Evolutionary conservation across 2,329 filamentous ascomycete species (phyloP), one percentile per base, ranked within the genome.

Genomic region (Grosmannia serpens): DNA sequence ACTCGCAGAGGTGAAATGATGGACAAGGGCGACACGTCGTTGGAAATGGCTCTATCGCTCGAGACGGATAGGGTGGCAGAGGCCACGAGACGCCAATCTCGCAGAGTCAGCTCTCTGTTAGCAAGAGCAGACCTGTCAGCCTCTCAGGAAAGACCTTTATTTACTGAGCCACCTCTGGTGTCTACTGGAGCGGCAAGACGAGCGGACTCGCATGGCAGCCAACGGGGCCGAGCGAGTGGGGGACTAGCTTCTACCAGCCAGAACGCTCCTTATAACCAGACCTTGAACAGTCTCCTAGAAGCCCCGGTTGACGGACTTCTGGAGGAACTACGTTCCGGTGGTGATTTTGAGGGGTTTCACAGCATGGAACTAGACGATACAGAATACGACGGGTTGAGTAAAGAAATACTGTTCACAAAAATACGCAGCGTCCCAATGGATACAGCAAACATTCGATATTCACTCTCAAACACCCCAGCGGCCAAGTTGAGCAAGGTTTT

Each of bases 21-120:
- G 2, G 71, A 81, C 33, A 79, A 77, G 58, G 44, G 24, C 4
- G 55, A 60, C 4, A 38, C 11, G 8, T 73, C 78, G 0, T 68
- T 83, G 49, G 85, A 88, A 62, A 75, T 89, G 50, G 86, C 85
- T 3, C 80, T 86, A 3, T 83, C 86, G 1, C 72, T 92, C n/a
- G 87, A 88, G 58, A 81, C 87, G 49, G 87, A 90, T 59, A 79
- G 79, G 58, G 76, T 74, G 13, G 68, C 70, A n/a, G 75, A 77
- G 20, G 75, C 76, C 15, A 78, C 78, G 0, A 74, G 83, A 56
- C 76, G 83, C 60, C 83, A 82, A 61, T 86, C 83, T 22, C 84
- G 94, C 50, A 83, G 94, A 55, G 87, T 97, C 29, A 99, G 94
- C 74, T 97, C 92, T 20, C 81, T 96, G 73, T 77, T 96, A 57